Conservation (phyloP, 257 asterid species). For the Leptodermis oblonga region DNA sequence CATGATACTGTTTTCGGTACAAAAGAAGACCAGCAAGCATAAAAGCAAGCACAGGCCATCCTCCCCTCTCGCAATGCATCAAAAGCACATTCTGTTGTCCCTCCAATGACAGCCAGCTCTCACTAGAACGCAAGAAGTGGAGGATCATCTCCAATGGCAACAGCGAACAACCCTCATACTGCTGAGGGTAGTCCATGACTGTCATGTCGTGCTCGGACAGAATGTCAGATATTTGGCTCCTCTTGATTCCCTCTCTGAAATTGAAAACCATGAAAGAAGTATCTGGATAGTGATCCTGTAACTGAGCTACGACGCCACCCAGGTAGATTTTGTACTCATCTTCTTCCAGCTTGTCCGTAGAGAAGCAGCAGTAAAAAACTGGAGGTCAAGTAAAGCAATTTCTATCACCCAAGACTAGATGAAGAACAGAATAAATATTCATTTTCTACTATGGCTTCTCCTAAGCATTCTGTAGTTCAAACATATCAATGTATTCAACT, state of each 20-base stretch:
- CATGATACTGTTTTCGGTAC: slow-evolving; percentile 87
- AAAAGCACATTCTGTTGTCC: slow-evolving; percentile 96
- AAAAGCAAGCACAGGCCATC: slow-evolving; percentile 97
- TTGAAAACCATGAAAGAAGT: slow-evolving; percentile 97
- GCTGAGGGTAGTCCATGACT: slow-evolving; percentile 94
- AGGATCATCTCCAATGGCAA: slow-evolving; percentile 92
- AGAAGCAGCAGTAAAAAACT: slow-evolving; percentile 99
- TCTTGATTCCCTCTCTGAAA: slow-evolving; percentile 77
- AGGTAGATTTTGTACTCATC: slow-evolving; percentile 79
- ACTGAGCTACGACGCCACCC: slow-evolving; percentile 91
- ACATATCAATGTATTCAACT: neutral
- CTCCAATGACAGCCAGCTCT: slow-evolving; percentile 95
- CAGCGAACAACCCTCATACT: slow-evolving; percentile 85
- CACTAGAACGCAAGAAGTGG: slow-evolving; percentile 90
- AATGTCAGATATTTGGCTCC: slow-evolving; percentile 78
- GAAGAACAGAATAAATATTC: no score
- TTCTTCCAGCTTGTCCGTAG: slow-evolving; percentile 84
- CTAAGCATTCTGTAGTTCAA: neutral
- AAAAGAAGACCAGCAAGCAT: slow-evolving; percentile 98
- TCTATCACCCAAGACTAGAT: neutral
- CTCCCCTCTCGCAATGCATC: slow-evolving; percentile 98
- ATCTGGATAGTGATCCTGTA: slow-evolving; percentile 90
- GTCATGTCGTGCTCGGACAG: slow-evolving; percentile 92
- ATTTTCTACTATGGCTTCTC: neutral
- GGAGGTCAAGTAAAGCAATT: slow-evolving; percentile 25